A percentile compares a stretch with the other conserved stretches of the same genome.
Conservation (phyloP, 306 rosid species). For the Vigna hirtella region DNA sequence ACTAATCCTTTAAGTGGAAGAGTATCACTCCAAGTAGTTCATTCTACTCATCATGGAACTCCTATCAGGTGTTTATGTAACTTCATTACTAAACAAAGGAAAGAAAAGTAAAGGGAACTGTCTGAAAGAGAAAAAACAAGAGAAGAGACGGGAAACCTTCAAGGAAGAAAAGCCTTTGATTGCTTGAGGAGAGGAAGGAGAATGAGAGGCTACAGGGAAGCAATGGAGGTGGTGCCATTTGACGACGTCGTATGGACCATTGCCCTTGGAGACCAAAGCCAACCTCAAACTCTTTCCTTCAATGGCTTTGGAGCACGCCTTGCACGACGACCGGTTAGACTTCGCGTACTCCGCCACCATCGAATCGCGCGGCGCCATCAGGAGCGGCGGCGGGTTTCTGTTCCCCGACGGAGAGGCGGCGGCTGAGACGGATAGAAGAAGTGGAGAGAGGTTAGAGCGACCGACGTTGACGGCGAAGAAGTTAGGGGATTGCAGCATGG, state of each 20-base stretch:
- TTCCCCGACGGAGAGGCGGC: neutral
- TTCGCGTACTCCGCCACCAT: constrained; percentile 68
- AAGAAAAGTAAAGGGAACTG: neutral
- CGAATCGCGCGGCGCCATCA: constrained; percentile 54
- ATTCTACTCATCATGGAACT: too few species aligned
- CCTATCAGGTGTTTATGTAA: too few species aligned
- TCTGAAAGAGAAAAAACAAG: neutral
- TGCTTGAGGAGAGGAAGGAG: constrained; percentile 5
- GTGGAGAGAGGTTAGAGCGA: neutral
- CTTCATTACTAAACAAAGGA: too few species aligned
- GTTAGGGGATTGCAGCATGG: constrained; percentile 8
- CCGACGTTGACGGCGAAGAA: neutral
- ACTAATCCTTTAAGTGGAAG: too few species aligned
- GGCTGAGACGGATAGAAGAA: constrained; percentile 2
- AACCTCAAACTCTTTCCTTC: constrained; percentile 55
- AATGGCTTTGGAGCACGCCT: constrained; percentile 60
- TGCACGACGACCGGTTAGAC: constrained; percentile 69
- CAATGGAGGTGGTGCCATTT: constrained; percentile 79
- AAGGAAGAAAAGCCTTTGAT: constrained; percentile 66
- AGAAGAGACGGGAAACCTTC: constrained; percentile 48
- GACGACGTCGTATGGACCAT: constrained; percentile 47
- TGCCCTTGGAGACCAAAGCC: constrained; percentile 58
- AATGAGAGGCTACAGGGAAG: constrained; percentile 48
- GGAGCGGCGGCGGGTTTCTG: constrained; percentile 3
- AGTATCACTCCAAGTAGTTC: too few species aligned